Base-by-base conservation (phyloP, 805 yeast species). In the Kodamaea lidongshanica region DNA sequence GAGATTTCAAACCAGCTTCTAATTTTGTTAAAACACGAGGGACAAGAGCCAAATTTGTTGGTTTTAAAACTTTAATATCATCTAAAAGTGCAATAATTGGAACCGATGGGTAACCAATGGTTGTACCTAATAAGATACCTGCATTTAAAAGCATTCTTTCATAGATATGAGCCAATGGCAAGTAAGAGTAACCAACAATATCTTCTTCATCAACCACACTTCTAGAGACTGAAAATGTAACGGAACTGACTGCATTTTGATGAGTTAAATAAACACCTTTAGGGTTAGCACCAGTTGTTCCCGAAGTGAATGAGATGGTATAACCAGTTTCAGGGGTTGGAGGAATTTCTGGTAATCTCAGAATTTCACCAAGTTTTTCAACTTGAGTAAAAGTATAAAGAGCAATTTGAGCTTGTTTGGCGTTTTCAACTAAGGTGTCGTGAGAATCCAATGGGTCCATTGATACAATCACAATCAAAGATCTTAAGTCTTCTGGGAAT, bases 231-330 rank as follows among this genome's bases (percentile, higher is more conserved):
- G 30, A 9, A 17, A 37, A 35, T 4, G 39, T 38, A 6, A 40
- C 37, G 12, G 44, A 48, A 9, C 48, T 31, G 12, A 46, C 43
- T 4, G 46, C 48, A 23, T 36, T 41, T 10, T 30, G 30, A 23
- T 52, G 57, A 11, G 48, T 35, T 38, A 79, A 58, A 17, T 76
- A 73, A 15, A 79, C 89, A 45, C 89, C 89, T 60, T 82, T 83
- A 38, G 89, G 85, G 32, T 54, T 44, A 24, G 77, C 71, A 33
- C 92, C 88, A n/a, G 83, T 76, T 13, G 85, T 77, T 23, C 73
- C 68, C 5, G 83, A 79, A 26, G 70, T 59, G 35, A 67, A 65
- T 12, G 65, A 59, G 17, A 65, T 61, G 13, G 70, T 63, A 40
- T 53, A 61, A 14, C 54, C 38, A 8, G 65, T 40, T 8, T 61